Percentiles rank a stretch among this genome's conserved stretches.
Conservation (phyloP, 257 asterid genomes). For the Knoxia roxburghii region DNA sequence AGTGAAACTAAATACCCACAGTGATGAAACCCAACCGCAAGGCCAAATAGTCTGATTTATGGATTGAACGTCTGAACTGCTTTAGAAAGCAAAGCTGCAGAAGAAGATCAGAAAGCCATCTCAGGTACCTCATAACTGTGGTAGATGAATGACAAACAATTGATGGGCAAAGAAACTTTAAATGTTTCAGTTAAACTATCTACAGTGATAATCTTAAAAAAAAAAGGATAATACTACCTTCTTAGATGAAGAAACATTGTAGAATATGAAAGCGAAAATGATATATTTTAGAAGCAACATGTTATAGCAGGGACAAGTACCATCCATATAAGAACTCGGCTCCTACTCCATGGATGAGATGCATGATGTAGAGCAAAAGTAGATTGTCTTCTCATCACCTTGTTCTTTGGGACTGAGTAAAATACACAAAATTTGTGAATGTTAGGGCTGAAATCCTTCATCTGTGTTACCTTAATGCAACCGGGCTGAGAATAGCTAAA, state of each 20-base stretch:
- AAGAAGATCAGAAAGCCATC: not conserved
- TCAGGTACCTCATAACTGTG: not conserved
- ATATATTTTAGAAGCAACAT: not conserved
- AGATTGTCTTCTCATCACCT: conserved; percentile 79
- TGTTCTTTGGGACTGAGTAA: conserved; percentile 37
- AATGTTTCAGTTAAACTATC: not conserved
- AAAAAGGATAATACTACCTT: not conserved
- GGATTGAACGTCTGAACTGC: conserved; percentile 71
- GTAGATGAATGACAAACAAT: not conserved
- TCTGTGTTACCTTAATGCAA: not conserved
- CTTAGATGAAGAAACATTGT: no score
- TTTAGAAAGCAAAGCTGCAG: conserved; percentile 85
- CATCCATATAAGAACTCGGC: conserved; percentile 84
- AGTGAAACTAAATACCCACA: conserved; percentile 47
- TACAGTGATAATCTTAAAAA: not conserved
- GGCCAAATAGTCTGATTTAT: conserved; percentile 76
- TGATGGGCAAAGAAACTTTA: no score
- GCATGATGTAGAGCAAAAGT: conserved; percentile 82
- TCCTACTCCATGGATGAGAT: conserved; percentile 94
- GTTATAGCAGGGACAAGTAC: conserved; percentile 29
- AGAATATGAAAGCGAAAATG: not conserved
- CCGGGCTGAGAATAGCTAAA: not conserved
- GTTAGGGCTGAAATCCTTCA: not conserved
- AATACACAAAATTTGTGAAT: not conserved
- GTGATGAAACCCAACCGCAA: conserved; percentile 84